Evolutionary conservation across 768 basidiomycete genomes (phyloP).

Genomic region (Lactifluus subvellereus): DNA sequence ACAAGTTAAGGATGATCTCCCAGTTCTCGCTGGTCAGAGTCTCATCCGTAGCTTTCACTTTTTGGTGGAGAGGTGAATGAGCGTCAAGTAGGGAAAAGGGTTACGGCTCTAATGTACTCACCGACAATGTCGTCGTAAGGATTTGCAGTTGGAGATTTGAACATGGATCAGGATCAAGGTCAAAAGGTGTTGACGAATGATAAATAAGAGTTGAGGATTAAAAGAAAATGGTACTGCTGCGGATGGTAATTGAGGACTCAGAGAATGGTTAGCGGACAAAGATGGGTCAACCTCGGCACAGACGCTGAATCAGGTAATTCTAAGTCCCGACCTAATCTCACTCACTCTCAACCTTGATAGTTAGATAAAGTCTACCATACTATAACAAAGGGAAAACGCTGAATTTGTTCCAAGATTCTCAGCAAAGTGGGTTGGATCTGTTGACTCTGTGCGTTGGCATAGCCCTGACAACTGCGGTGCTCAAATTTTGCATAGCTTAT

Average conservation of each 20-base stretch:
- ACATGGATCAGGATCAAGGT: constrained; percentile 43
- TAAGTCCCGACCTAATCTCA: no score
- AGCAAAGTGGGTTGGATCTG: no score
- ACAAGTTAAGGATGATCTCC: constrained; percentile 91
- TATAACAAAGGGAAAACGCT: no score
- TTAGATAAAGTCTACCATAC: no score
- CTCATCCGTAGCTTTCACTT: constrained; percentile 97
- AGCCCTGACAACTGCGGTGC: no score
- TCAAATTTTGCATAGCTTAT: no score
- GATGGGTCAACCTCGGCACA: no score
- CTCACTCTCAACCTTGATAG: no score
- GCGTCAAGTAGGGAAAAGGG: constrained; percentile 3
- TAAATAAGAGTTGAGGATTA: not conserved
- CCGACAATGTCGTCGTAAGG: constrained; percentile 88
- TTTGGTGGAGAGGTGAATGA: not conserved
- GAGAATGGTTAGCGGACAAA: not conserved
- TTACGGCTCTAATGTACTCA: constrained; percentile 33
- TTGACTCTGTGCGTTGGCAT: no score
- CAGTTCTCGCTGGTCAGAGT: constrained; percentile 92
- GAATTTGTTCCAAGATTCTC: no score
- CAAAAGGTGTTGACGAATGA: not conserved
- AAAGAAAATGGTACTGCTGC: not conserved
- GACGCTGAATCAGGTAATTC: no score
- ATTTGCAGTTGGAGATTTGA: constrained; percentile 55
- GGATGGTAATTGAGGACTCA: not conserved